Base-by-base conservation (phyloP, 148 eudicot species). In the Rhododendron griersonianum region DNA sequence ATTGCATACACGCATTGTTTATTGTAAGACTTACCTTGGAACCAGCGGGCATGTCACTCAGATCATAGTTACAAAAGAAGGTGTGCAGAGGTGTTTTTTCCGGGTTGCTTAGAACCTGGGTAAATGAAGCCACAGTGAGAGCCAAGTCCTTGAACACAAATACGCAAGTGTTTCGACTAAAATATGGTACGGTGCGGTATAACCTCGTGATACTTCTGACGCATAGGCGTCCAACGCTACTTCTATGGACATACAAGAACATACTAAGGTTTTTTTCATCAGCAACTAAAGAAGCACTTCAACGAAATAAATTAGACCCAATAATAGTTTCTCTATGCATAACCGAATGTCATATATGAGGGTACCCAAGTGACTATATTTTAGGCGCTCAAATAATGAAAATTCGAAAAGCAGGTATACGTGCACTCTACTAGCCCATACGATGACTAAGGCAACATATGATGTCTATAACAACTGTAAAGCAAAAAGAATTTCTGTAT, bases 1-100 rank as follows among this genome's bases (percentile, higher is more conserved):
- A 81, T 18, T 33, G 18, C 5, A 48, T 25, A 10, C 1, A 8
- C 0, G 10, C 81, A 80, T 28, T 25, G n/a, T 81, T 81, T 41
- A 7, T 73, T 44, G n/a, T 57, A 61, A 71, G 76, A 83, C 78
- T 50, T 89, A 91, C 98, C 95, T 94, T 94, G 77, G 98, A 90
- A 81, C 95, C 98, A 84, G 90, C 90, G 11, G 98, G 95, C 95
- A 94, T 94, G 89, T 94, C 95, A 87, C 92, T 93, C 90, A 93
- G 85, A 89, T 94, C 98, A 87, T 94, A 94, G 89, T 91, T 92
- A 87, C 98, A 94, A 85, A 94, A 90, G 92, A 93, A 94, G 19
- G 98, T 93, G 86, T 94, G 95, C 59, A 94, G 67, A 39, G 98
- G 98, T 67, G 98, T 94, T 83, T 90, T 94, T 73, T 94, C 98